These are phyloP conservation scores for Boeremia exigua DNA, from an alignment of 2,329 filamentous ascomycete genomes.

Conservation along the genomic window DNA sequence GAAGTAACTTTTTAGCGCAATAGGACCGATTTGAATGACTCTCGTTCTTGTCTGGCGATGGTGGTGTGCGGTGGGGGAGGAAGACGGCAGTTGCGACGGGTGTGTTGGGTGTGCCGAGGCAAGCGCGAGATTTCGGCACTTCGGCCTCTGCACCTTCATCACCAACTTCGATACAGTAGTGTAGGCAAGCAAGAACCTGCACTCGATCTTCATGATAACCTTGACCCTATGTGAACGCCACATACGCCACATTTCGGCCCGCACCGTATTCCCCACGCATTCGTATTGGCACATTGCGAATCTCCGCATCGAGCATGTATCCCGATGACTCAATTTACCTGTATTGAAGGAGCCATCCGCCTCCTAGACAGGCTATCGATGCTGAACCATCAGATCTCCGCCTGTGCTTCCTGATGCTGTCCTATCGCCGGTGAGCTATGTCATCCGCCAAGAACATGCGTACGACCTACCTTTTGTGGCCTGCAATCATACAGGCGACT, in stretches of 20 bases:
- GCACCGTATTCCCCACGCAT: background rate
- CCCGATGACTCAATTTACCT: background rate
- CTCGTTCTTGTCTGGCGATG: background rate
- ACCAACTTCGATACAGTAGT: background rate
- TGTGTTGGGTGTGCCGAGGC: background rate
- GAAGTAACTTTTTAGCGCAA: background rate
- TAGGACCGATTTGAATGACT: background rate
- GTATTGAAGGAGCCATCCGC: background rate
- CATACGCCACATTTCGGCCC: constrained; percentile 1
- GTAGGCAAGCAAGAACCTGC: background rate
- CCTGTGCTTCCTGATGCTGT: background rate
- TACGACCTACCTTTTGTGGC: constrained; percentile 8
- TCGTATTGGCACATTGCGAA: background rate
- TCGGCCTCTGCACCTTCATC: background rate
- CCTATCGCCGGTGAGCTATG: background rate
- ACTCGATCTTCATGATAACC: background rate
- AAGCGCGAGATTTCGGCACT: background rate
- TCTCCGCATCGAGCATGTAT: background rate
- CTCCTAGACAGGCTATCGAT: background rate
- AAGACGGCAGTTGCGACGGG: background rate
- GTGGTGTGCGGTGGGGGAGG: background rate
- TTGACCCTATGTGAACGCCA: background rate
- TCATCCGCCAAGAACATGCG: background rate
- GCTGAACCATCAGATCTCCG: background rate
- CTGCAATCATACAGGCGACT: background rate